Evolutionary conservation across 345 rosid genomes (phyloP).

Genomic region (Erucastrum elatum): DNA sequence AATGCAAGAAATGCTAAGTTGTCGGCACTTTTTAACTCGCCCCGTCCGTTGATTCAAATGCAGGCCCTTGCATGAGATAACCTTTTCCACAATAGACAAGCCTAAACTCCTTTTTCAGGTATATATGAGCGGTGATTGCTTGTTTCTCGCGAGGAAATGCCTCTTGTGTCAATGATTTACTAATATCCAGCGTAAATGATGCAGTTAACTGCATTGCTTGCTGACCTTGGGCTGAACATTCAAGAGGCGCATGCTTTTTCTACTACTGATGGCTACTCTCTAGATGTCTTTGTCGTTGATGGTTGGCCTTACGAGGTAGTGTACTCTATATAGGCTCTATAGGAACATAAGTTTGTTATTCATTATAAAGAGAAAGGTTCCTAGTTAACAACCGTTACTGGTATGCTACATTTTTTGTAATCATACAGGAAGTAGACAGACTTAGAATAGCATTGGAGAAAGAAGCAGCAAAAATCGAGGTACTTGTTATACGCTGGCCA

Average conservation of each 20-base stretch:
- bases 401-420: constrained; percentile 33
- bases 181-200: constrained; percentile 31
- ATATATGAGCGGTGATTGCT: background rate
- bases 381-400: constrained; percentile 24
- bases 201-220: constrained; percentile 88
- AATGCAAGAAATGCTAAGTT: no score
- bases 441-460: constrained; percentile 71
- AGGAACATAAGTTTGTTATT: constrained; percentile 6
- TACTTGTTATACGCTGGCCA: constrained; percentile 25
- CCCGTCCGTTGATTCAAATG: no score
- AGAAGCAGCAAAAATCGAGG: constrained; percentile 79
- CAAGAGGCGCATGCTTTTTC: constrained; percentile 99
- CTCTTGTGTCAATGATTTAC: background rate
- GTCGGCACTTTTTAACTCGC: no score
- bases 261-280: constrained; percentile 85
- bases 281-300: constrained; percentile 98
- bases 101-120: constrained; percentile 98
- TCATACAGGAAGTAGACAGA: constrained; percentile 70
- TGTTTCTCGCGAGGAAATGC: no score
- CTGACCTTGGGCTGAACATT: constrained; percentile 91
- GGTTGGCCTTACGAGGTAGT: constrained; percentile 99
- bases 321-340: background rate
- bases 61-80: constrained; percentile 97
- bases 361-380: background rate
- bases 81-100: constrained; percentile 88